A percentile compares a stretch with the other conserved stretches of the same genome.
Conservation (phyloP, 257 asterid species). For the Paraleonurus japonicus region DNA sequence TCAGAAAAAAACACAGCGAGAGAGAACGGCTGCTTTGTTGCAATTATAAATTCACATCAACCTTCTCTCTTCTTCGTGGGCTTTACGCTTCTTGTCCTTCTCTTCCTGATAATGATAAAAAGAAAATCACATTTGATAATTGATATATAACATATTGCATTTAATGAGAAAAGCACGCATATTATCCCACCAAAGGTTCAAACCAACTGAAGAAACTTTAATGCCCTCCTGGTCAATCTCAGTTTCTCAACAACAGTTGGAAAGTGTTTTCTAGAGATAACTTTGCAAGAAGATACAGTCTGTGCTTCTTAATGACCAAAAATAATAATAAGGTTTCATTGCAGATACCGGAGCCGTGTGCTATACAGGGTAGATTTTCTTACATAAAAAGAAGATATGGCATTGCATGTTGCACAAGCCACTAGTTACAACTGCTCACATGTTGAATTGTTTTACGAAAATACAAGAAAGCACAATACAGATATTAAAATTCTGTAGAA, state of each 20-base stretch:
- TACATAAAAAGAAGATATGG: neutral
- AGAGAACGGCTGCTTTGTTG: neutral
- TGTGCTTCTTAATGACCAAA: neutral
- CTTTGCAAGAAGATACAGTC: neutral
- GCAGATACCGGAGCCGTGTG: constrained; percentile 1
- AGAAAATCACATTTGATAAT: constrained; percentile 13
- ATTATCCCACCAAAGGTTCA: constrained; percentile 15
- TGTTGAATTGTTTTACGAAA: neutral
- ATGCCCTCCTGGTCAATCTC: constrained; percentile 13
- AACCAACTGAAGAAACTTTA: constrained; percentile 22
- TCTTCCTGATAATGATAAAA: constrained; percentile 66
- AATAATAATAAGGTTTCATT: neutral
- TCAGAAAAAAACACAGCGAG: neutral
- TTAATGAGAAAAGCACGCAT: constrained; percentile 18
- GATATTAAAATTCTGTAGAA: neutral
- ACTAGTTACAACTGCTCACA: neutral
- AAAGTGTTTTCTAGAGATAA: neutral
- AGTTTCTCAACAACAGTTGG: constrained; percentile 20
- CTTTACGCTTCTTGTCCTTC: constrained; percentile 71
- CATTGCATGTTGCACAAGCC: neutral
- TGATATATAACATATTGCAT: neutral
- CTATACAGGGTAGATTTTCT: neutral
- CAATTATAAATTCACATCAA: constrained; percentile 22
- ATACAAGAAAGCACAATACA: neutral
- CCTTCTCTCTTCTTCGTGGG: constrained; percentile 84